Conservation (phyloP, 495 filamentous ascomycete species). For the Emericellopsis terricola region DNA sequence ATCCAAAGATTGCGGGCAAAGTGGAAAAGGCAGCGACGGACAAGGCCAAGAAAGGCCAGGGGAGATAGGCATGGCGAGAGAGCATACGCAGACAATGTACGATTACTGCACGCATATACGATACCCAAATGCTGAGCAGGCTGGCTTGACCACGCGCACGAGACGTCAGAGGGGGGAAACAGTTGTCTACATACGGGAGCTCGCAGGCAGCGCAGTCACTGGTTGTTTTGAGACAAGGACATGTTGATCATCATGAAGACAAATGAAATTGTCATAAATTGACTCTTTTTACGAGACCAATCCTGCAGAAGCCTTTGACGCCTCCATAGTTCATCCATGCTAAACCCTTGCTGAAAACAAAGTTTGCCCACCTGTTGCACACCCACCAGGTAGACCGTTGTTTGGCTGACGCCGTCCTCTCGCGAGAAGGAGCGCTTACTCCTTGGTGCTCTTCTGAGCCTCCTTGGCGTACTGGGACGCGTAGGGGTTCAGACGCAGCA, state of each 20-base stretch:
- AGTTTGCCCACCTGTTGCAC: slow-evolving; percentile 1
- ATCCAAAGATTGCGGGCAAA: slow-evolving; percentile 16
- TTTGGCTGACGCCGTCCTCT: not conserved
- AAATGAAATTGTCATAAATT: not conserved
- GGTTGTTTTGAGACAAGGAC: too few species aligned
- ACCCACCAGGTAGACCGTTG: slow-evolving; percentile 15
- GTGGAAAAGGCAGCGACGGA: slow-evolving; percentile 22
- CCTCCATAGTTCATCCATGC: slow-evolving; percentile 1
- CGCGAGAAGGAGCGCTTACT: slow-evolving; percentile 5
- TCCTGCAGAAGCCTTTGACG: not conserved
- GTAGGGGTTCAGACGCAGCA: slow-evolving; percentile 95
- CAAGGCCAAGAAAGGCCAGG: slow-evolving; percentile 3
- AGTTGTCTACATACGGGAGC: too few species aligned
- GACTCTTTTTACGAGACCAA: not conserved
- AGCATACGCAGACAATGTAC: too few species aligned
- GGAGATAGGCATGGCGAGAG: too few species aligned
- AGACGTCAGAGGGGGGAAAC: too few species aligned
- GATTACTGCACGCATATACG: too few species aligned
- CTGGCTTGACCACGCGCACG: too few species aligned
- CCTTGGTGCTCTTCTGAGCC: slow-evolving; percentile 25
- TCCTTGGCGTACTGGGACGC: slow-evolving; percentile 70
- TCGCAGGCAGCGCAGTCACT: too few species aligned
- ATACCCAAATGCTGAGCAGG: too few species aligned
- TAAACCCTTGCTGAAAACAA: slow-evolving; percentile 1
- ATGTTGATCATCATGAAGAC: too few species aligned